These are phyloP conservation scores for Ambrosiella cleistominuta DNA, from an alignment of 2,329 filamentous ascomycete species.

Conservation along the genomic window DNA sequence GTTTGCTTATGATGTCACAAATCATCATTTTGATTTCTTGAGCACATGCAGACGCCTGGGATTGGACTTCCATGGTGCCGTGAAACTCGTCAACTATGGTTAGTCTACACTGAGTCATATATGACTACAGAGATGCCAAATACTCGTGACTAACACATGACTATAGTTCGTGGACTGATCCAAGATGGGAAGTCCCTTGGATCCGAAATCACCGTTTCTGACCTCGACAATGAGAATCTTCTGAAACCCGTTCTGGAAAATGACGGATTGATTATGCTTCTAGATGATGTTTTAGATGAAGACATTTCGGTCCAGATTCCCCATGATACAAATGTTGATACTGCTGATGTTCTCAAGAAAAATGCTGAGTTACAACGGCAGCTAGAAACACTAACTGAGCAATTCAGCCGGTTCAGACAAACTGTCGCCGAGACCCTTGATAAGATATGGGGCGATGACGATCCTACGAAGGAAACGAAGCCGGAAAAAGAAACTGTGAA, in stretches of 20 bases:
- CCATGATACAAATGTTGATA: background rate
- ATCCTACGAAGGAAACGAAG: conserved; percentile 20
- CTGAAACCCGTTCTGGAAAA: conserved; percentile 75
- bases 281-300: conserved; percentile 54
- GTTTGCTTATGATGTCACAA: conserved; percentile 50
- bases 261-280: conserved; percentile 70
- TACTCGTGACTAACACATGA: background rate
- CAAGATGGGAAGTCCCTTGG: conserved; percentile 30
- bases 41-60: conserved; percentile 36
- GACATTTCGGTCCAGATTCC: conserved; percentile 22
- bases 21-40: conserved; percentile 49
- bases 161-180: conserved; percentile 29
- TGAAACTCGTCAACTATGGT: conserved; percentile 60
- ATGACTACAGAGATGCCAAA: background rate
- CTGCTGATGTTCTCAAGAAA: conserved; percentile 11
- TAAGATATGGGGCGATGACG: conserved; percentile 42
- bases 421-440: conserved; percentile 50
- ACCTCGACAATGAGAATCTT: conserved; percentile 62
- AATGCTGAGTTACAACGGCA: conserved; percentile 32
- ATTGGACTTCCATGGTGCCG: conserved; percentile 55
- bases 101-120: conserved; percentile 6
- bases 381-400: conserved; percentile 41
- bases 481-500: conserved; percentile 15
- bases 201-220: conserved; percentile 38
- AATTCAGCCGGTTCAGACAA: conserved; percentile 48